phyloP scores from a whole-genome alignment of 306 rosid genomes.

The Carpinus viminea region DNA sequence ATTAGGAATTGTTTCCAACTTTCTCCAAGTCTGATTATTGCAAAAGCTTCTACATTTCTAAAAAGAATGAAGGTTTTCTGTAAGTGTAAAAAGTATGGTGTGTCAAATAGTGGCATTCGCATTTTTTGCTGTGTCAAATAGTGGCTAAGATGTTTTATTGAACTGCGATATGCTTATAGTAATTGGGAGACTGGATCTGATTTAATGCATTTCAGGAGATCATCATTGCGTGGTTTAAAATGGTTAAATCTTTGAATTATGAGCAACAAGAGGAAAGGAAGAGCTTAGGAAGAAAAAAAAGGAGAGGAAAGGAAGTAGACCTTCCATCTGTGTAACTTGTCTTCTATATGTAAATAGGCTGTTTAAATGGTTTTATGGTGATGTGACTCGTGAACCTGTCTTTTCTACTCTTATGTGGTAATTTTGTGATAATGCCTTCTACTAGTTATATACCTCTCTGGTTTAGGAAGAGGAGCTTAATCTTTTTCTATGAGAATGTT shows the following conservation, averaged over 20 bases:
- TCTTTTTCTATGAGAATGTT: neutral
- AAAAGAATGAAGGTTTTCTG: neutral
- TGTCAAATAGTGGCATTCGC: neutral
- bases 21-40: neutral
- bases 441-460: neutral
- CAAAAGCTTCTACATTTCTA: neutral
- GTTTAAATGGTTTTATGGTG: neutral
- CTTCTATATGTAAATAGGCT: neutral
- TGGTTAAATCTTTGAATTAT: too few relatives aligned
- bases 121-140: neutral
- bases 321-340: neutral
- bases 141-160: neutral
- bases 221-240: too few relatives aligned
- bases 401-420: too few relatives aligned
- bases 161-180: neutral
- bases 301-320: too few relatives aligned
- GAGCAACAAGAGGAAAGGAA: too few relatives aligned
- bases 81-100: neutral
- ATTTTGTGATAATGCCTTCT: neutral
- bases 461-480: neutral
- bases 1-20: neutral
- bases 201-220: neutral
- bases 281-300: too few relatives aligned
- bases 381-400: neutral
- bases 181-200: neutral